These are phyloP conservation scores for Tulasnella sp. DNA, from an alignment of 768 basidiomycete genomes.

Conservation along the genomic window DNA sequence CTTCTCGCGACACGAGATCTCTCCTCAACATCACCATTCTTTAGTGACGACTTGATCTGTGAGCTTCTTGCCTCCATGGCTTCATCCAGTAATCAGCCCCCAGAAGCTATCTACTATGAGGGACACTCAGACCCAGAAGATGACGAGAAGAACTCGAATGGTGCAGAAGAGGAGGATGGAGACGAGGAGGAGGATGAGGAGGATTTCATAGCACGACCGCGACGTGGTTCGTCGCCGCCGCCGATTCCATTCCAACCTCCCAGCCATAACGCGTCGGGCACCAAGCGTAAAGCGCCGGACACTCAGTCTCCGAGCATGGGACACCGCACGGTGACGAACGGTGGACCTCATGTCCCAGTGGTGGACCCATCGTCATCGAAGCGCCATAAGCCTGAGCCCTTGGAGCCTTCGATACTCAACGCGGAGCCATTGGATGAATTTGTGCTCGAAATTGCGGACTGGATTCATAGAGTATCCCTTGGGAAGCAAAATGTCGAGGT, in stretches of 20 bases:
- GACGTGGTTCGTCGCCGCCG: slow-evolving; percentile 12
- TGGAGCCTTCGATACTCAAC: slow-evolving; percentile 58
- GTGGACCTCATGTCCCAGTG: neutral
- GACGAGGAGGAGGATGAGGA: slow-evolving; percentile 24
- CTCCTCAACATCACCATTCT: neutral
- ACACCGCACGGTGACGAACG: slow-evolving; percentile 35
- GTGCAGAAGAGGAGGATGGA: slow-evolving; percentile 22
- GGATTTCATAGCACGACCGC: slow-evolving; percentile 17
- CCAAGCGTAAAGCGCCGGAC: slow-evolving; percentile 18
- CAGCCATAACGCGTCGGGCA: slow-evolving; percentile 29
- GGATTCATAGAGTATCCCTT: slow-evolving; percentile 45
- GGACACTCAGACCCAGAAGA: slow-evolving; percentile 24
- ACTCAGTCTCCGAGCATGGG: slow-evolving; percentile 17
- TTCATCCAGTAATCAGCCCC: slow-evolving; percentile 2
- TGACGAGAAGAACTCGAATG: slow-evolving; percentile 20
- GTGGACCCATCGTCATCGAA: neutral
- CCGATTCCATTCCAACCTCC: slow-evolving; percentile 21
- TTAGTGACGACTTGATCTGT: no score
- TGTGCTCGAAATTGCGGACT: slow-evolving; percentile 83
- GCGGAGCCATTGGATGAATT: slow-evolving; percentile 91
- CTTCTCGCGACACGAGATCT: no score
- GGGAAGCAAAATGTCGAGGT: slow-evolving; percentile 49
- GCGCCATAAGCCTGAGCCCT: slow-evolving; percentile 15
- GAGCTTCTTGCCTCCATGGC: slow-evolving; percentile 4
- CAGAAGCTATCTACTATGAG: slow-evolving; percentile 12